Evolutionary conservation across 2,329 filamentous ascomycete genomes (phyloP), one percentile per base, ranked within the genome.

Genomic region (Scleromitrula shiraiana): DNA sequence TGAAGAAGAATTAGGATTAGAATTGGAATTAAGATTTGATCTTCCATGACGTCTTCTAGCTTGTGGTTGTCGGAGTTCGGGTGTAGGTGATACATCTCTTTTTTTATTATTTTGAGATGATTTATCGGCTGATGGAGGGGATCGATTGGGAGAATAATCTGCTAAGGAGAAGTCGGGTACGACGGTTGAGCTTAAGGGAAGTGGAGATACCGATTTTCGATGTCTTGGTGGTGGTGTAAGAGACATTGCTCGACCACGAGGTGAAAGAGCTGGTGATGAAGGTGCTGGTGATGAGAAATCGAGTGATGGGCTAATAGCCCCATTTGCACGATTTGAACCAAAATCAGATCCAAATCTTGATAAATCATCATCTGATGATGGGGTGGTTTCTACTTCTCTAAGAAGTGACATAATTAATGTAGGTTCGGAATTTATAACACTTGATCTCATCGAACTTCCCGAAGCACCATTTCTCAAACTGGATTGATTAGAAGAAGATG

Each of bases 371-470:
- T 83, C 78, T 0, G 76, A 76, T 2, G 70, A 67, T 47, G 75
- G 65, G 73, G 30, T 75, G 65, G 75, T 77, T 53, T 95, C 89
- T 1, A 97, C 88, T 65, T 97, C 91, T 63, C 86, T 88, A 41
- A 97, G 70, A 6, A 97, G 71, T 0, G 88, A 91, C 20, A 88
- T 87, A 7, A 97, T 73, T 62, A 97, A 91, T 5, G 87, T 90
- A 7, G 88, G 86, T 7, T 76, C 78, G 23, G 72, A 75, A 32
- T 70, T 27, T 6, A 30, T 22, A 26, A 24, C 24, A 8, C 26
- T 15, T 6, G 15, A 7, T 35, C 23, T 23, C 5, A 29, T 20
- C 24, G 36, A 46, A 27, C n/a, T 24, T 9, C 27, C 29, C 15
- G 32, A 35, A 15, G 33, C 20, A 24, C 15, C 33, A 22, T 41